Base-by-base conservation (phyloP, 805 yeast genomes). In the Pichia rugopelliculosa region DNA sequence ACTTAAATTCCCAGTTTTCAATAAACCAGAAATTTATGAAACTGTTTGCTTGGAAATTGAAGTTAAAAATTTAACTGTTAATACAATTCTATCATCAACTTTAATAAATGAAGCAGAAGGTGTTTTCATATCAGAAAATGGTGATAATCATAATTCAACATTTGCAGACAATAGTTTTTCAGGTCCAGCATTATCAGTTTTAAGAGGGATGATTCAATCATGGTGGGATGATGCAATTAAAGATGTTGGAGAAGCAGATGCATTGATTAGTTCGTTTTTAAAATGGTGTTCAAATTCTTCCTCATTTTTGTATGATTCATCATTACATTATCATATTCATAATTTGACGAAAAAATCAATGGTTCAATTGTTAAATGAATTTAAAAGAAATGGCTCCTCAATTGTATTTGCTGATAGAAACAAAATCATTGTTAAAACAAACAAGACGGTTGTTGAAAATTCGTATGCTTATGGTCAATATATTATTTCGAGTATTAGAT, bases 221-320 rank as follows among this genome's bases (percentile, higher is more conserved):
- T 88, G 96, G 96, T 91, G 97, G 96, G 95, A 88, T 58, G 84
- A 81, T 58, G 97, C 96, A 0, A 66, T 86, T 47, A 69, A 71
- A 20, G 77, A 84, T 55, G 50, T 48, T 11, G 55, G 70, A 9
- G 80, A 82, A 50, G 96, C 96, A 0, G 97, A 90, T 62, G 71
- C 86, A 1, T 76, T 90, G 76, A 83, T 89, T 52, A 87, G 87
- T 56, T 75, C 80, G 24, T 80, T 91, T 61, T 84, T 87, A 2
- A 72, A 82, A 4, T 91, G 99, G 99, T 86, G 89, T 22, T 87
- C 87, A 54, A 77, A 81, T 43, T 77, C 86, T 10, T 76, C 77
- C 10, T 86, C 96, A 0, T 74, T 61, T 55, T 67, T 93, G 22
- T 90, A 84, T 63, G 95, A 88, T 62, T 79, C 86, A 25, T 73